Conservation (phyloP, 305 asterid species). For the Fraxinus angustifolia region DNA sequence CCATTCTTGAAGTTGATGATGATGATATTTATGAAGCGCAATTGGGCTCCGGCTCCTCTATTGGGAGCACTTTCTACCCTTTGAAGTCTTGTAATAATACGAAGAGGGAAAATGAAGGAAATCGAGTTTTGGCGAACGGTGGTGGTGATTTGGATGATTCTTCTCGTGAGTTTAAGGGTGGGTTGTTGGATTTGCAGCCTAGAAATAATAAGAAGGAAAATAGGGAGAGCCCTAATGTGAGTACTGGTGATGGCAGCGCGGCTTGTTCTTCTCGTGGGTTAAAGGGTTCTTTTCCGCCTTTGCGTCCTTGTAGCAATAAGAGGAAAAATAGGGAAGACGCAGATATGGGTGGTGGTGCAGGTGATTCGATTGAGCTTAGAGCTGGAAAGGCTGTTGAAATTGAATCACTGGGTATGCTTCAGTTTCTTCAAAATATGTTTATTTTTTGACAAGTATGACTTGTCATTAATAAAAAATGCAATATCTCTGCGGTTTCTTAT, state of each 20-base stretch:
- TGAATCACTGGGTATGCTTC: conserved; percentile 38
- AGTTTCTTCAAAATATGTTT: neutral
- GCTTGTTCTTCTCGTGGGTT: conserved; percentile 21
- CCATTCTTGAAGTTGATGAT: conserved; percentile 57
- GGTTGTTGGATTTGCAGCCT: neutral
- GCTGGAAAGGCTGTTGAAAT: conserved; percentile 30
- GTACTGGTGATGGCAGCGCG: conserved; percentile 14
- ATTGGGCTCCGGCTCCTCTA: conserved; percentile 38
- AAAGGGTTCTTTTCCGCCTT: conserved; percentile 15
- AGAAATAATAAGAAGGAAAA: conserved; percentile 11
- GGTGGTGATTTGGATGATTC: conserved; percentile 8
- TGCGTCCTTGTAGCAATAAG: conserved; percentile 46
- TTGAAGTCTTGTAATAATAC: conserved; percentile 38
- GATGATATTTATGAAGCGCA: conserved; percentile 39
- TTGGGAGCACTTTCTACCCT: conserved; percentile 79
- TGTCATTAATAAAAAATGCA: neutral
- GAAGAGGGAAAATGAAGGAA: conserved; percentile 22
- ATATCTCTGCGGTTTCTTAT: neutral
- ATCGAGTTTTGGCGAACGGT: neutral
- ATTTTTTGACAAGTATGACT: neutral
- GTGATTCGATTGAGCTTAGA: conserved; percentile 30
- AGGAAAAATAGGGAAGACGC: conserved; percentile 48
- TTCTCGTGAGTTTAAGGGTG: conserved; percentile 19
- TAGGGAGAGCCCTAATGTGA: conserved; percentile 11
- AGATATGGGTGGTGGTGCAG: conserved; percentile 24